Percentiles rank a stretch among this genome's conserved stretches.
These are phyloP conservation scores for Diaporthe caulivora DNA, from an alignment of 2,329 filamentous ascomycete species.

Conservation along the genomic window DNA sequence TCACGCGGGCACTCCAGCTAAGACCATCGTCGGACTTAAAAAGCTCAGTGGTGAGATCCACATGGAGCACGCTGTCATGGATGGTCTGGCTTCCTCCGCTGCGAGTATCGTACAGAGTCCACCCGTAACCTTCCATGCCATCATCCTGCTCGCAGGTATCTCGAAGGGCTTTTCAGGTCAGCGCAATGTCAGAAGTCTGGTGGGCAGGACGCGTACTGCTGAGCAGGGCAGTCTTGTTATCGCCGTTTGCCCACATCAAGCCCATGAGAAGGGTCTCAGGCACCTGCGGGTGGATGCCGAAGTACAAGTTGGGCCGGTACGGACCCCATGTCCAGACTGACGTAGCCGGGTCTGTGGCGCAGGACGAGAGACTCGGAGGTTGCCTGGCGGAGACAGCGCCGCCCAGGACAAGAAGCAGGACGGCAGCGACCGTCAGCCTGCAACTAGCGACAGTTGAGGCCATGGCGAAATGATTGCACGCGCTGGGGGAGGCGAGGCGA, in stretches of 20 bases:
- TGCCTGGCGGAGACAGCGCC: background rate
- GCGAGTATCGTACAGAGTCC: constrained; percentile 77
- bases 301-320: constrained; percentile 8
- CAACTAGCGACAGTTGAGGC: background rate
- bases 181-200: background rate
- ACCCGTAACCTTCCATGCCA: constrained; percentile 76
- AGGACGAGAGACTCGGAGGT: background rate
- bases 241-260: constrained; percentile 5
- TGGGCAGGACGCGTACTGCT: background rate
- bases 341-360: background rate
- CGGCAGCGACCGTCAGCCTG: background rate
- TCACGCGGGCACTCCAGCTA: constrained; percentile 75
- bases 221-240: constrained; percentile 2
- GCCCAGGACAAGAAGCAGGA: background rate
- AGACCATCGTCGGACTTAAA: constrained; percentile 75
- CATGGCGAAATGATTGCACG: background rate
- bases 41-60: constrained; percentile 77
- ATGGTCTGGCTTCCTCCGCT: constrained; percentile 75
- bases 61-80: constrained; percentile 72
- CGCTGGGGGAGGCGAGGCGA: constrained; percentile 2
- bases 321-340: constrained; percentile 6
- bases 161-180: constrained; percentile 8
- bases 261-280: background rate
- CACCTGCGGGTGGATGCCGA: constrained; percentile 1
- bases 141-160: constrained; percentile 31